Percentiles rank a stretch among this genome's conserved stretches.
phyloP scores from a whole-genome alignment of 306 rosid genomes.

The Fragaria ananassa region DNA sequence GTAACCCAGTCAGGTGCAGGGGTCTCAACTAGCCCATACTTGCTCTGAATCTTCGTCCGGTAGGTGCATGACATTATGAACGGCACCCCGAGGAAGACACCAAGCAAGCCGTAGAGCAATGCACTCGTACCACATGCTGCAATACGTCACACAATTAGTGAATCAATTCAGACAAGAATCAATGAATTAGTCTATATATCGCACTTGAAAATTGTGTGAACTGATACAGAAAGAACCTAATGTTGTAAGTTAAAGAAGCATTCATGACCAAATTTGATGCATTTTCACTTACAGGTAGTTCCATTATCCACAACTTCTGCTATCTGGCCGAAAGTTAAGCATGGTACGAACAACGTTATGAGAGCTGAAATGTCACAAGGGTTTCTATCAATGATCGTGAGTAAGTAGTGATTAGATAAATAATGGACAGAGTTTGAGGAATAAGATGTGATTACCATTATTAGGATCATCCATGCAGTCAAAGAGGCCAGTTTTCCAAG shows the following conservation, averaged over 20 bases:
- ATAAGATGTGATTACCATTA: slow-evolving; percentile 15
- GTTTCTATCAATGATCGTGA: not conserved
- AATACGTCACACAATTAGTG: not conserved
- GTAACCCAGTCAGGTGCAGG: slow-evolving; percentile 22
- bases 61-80: slow-evolving; percentile 28
- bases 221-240: no score
- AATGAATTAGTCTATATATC: not conserved
- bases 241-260: not conserved
- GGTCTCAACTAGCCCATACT: slow-evolving; percentile 14
- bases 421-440: not conserved
- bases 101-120: slow-evolving; percentile 17
- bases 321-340: slow-evolving; percentile 29
- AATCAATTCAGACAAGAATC: not conserved
- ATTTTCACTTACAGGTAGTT: slow-evolving; percentile 20
- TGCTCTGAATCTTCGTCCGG: slow-evolving; percentile 21
- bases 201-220: no score
- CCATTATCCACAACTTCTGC: slow-evolving; percentile 34
- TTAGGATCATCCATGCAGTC: slow-evolving; percentile 34
- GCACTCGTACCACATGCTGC: slow-evolving; percentile 23
- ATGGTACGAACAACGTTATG: slow-evolving; percentile 22
- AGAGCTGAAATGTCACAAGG: slow-evolving; percentile 15
- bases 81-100: not conserved
- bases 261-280: not conserved
- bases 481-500: slow-evolving; percentile 21
- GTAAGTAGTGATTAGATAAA: not conserved